A percentile compares a stretch with the other conserved stretches of the same genome.
phyloP scores from a whole-genome alignment of 352 stramenopile genomes.

The Phytopythium oedochilum region DNA sequence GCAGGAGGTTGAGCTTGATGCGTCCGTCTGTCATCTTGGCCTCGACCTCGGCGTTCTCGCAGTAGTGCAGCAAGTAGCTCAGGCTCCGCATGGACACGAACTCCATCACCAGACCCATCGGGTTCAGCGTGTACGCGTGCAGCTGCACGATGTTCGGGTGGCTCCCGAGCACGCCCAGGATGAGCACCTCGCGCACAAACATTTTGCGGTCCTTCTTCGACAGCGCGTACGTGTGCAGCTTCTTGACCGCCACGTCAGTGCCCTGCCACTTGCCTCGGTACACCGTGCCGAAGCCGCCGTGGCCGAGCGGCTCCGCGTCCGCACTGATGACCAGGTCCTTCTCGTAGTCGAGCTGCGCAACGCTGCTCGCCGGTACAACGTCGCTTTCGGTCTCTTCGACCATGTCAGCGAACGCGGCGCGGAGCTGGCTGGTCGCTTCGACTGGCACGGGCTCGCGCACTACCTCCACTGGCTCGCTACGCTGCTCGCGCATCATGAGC shows the following conservation, averaged over 20 bases:
- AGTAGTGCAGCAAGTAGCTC: conserved; percentile 31
- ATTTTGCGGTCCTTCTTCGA: conserved; percentile 29
- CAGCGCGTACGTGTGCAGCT: conserved; percentile 24
- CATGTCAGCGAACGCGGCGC: conserved; percentile 5
- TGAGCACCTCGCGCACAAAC: conserved; percentile 25
- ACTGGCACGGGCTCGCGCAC: conserved; percentile 13
- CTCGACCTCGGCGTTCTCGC: conserved; percentile 20
- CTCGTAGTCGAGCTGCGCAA: conserved; percentile 19
- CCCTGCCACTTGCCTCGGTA: conserved; percentile 15
- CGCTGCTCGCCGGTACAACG: conserved; percentile 10
- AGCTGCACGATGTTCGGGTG: conserved; percentile 37
- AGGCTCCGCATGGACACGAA: conserved; percentile 25
- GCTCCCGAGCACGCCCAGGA: conserved; percentile 27
- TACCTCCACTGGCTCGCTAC: conserved; percentile 8
- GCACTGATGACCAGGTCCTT: conserved; percentile 16
- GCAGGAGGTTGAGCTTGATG: conserved; percentile 29
- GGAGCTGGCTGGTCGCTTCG: conserved; percentile 9
- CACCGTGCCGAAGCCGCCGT: conserved; percentile 25
- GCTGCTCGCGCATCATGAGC: conserved; percentile 11
- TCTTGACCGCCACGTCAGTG: conserved; percentile 27
- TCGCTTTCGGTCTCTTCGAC: conserved; percentile 10
- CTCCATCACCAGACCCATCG: conserved; percentile 28
- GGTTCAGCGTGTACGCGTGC: conserved; percentile 23
- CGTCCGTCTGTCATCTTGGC: conserved; percentile 35
- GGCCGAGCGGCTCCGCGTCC: conserved; percentile 11